Evolutionary conservation across 2,329 filamentous ascomycete species (phyloP).

Genomic region (Pseudopyricularia javanii): DNA sequence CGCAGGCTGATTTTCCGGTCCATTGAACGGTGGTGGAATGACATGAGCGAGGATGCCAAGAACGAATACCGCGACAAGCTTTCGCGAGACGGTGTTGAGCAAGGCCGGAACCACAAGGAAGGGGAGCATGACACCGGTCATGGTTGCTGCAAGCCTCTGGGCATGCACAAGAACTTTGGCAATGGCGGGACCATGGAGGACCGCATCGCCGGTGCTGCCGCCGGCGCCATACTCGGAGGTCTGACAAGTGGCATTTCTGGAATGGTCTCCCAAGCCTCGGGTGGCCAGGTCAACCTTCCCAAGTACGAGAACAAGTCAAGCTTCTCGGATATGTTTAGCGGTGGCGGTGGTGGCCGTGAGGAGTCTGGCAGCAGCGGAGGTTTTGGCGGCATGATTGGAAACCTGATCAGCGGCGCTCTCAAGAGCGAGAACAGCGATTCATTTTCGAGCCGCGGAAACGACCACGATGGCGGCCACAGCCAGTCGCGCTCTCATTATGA

Average conservation of each 20-base stretch:
- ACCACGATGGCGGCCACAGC: constrained; percentile 47
- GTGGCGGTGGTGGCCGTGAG: constrained; percentile 29
- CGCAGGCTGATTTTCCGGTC: constrained; percentile 67
- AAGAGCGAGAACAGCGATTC: constrained; percentile 36
- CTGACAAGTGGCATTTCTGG: constrained; percentile 39
- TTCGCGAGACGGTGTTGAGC: constrained; percentile 63
- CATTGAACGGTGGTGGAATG: constrained; percentile 72
- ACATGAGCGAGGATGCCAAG: constrained; percentile 48
- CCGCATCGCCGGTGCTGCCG: constrained; percentile 42
- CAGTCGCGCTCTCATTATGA: constrained; percentile 51
- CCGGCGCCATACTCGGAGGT: constrained; percentile 44
- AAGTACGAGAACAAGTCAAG: constrained; percentile 6
- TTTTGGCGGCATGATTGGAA: constrained; percentile 58
- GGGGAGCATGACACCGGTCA: constrained; percentile 76
- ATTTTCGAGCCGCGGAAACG: constrained; percentile 33
- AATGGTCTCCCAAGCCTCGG: constrained; percentile 32
- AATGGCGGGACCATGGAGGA: constrained; percentile 36
- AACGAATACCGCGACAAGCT: constrained; percentile 62
- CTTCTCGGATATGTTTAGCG: constrained; percentile 7
- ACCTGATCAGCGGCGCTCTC: constrained; percentile 37
- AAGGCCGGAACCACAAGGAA: constrained; percentile 75
- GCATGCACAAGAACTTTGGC: constrained; percentile 57
- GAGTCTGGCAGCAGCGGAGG: constrained; percentile 47
- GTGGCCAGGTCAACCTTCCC: constrained; percentile 9
- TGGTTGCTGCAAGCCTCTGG: constrained; percentile 66